Base-by-base conservation (phyloP, 805 yeast species). In the Zygoascus tannicola region DNA sequence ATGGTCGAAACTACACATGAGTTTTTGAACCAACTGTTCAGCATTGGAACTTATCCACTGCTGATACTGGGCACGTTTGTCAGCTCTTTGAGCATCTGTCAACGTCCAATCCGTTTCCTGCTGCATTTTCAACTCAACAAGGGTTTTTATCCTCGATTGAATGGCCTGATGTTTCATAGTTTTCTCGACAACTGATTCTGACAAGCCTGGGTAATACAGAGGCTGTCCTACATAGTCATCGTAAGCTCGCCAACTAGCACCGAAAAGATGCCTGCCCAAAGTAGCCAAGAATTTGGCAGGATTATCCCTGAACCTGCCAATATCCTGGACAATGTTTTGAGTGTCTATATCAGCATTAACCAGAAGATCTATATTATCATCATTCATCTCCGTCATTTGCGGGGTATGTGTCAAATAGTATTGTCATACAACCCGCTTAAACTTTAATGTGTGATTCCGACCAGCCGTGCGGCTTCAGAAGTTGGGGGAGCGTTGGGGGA, bases 191-290 rank as follows among this genome's bases (percentile, higher is more conserved):
- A 64, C 50, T 15, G 53, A 44, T 30, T 58, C 65, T 4, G 56
- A 45, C 49, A 63, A 53, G 4, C 62, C 62, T 14, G 58, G 56
- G 43, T 52, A 54, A 49, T 46, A 66, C 32, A 66, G 49, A 28
- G 47, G 54, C 38, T 60, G 57, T 22, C 71, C 71, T 19, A 60
- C 56, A 45, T 63, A 65, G 33, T 58, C 51, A 35, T 64, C 58
- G 49, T 63, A 67, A 14, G 63, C 60, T 21, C 70, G 57, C 59
- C 67, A 67, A 15, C 57, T 52, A 5, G 60, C 48, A 18, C 69
- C 68, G 5, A 52, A 41, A 35, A 61, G 50, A 40, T 57, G 61
- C 35, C 53, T 54, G 19, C 53, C 57, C 15, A 63, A 39, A 8
- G 57, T 57, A 33, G 53, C 51, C 38, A 65, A 40, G 43, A 62